Base-by-base conservation (phyloP, 2,329 filamentous ascomycete genomes). In the Paraconiothyrium brasiliense region DNA sequence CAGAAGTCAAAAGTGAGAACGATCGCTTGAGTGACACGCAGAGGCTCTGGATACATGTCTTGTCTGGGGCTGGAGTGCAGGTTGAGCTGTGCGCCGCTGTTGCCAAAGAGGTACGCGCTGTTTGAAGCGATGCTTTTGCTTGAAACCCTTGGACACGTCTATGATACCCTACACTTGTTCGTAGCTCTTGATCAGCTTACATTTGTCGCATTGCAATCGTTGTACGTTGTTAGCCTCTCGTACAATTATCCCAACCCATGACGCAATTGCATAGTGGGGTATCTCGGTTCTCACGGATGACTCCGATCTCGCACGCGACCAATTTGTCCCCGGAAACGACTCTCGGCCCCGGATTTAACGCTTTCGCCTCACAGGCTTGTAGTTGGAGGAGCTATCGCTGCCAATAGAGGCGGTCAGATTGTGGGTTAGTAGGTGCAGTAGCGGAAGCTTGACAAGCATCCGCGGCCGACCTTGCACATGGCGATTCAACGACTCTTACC, bases 21-120 rank as follows among this genome's bases (percentile, higher is more conserved):
- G 95, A 99, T 83, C 88, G 93, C 43, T 82, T 99, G 72, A 98
- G 94, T 79, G 95, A 99, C 82, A 97, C 94, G 20, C 95, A 99
- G 81, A 84, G 95, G 69, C 85, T 99, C 68, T 99, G 95, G 95
- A 97, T 98, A 71, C 92, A 98, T 83, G 93, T 97, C 8, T 84
- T 99, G 57, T 90, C 89, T 8, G 90, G 90, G 1, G 93, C 94
- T 1, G 94, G 95, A 2, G 86, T 98, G 43, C 87, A 85, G 68
- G 94, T 98, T 32, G 94, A 97, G 70, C 83, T 98, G 66, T 96
- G 87, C 67, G 85, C 87, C 78, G 88, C 87, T 27, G 83, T 88
- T 67, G 87, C 87, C 7, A 83, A 78, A 67, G 86, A 89, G 72
- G 83, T 88, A 16, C 71, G 68, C 55, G 58, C 71, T 20, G 59